Conservation (phyloP, 768 basidiomycete genomes). For the Mycena leptocephala region DNA sequence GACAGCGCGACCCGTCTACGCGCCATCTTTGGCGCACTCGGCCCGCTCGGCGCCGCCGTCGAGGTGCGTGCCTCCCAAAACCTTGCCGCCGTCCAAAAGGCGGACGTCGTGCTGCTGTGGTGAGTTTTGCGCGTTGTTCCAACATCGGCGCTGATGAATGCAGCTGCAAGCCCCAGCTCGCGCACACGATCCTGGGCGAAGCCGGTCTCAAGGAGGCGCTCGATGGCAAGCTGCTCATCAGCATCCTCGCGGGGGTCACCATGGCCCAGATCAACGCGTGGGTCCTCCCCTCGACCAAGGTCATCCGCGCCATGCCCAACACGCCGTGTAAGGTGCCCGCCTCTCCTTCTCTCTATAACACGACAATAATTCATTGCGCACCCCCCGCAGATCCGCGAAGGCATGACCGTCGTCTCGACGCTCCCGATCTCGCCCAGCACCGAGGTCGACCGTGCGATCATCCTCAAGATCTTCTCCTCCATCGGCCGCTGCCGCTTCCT, state of each 20-base stretch:
- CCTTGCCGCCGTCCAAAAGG: slow-evolving; percentile 75
- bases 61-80: slow-evolving; percentile 83
- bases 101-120: slow-evolving; percentile 94
- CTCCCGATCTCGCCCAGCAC: slow-evolving; percentile 68
- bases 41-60: slow-evolving; percentile 75
- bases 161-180: slow-evolving; percentile 96
- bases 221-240: slow-evolving; percentile 93
- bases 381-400: slow-evolving; percentile 95
- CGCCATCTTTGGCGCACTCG: slow-evolving; percentile 71
- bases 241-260: slow-evolving; percentile 97
- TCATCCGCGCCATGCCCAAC: slow-evolving; percentile 98
- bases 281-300: slow-evolving; percentile 84
- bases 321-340: slow-evolving; percentile 90
- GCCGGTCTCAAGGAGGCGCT: slow-evolving; percentile 88
- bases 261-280: slow-evolving; percentile 84
- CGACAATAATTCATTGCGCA: not conserved
- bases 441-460: slow-evolving; percentile 79
- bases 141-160: not conserved
- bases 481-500: slow-evolving; percentile 97
- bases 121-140: slow-evolving; percentile 52
- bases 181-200: slow-evolving; percentile 79
- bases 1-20: slow-evolving; percentile 82
- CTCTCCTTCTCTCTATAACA: not conserved
- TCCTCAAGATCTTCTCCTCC: slow-evolving; percentile 96
- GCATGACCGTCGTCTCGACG: slow-evolving; percentile 95